phyloP scores from a whole-genome alignment of 2,329 filamentous ascomycete species.

The Aspergillus viridinutans region DNA sequence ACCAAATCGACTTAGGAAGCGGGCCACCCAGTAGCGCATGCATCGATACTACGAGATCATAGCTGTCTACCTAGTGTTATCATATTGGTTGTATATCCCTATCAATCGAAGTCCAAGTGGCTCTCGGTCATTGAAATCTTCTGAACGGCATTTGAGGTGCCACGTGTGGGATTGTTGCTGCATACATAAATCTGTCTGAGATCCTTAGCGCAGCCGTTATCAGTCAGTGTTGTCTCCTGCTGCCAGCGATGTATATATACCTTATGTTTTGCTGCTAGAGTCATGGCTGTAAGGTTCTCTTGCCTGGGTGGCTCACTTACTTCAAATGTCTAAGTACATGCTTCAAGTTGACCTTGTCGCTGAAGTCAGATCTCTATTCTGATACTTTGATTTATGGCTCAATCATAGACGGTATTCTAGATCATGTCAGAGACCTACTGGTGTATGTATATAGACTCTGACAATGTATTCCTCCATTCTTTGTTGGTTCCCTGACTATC shows the following conservation, averaged over 20 bases:
- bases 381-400: not conserved
- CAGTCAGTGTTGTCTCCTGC: not conserved
- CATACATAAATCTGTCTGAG: not conserved
- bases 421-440: not conserved
- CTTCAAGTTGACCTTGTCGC: not conserved
- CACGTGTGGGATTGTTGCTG: not conserved
- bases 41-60: not conserved
- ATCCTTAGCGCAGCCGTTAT: too few species aligned
- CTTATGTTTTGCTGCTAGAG: not conserved
- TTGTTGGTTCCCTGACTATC: not conserved
- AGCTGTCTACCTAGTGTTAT: not conserved
- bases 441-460: not conserved
- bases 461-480: not conserved
- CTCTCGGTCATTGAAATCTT: not conserved
- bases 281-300: not conserved
- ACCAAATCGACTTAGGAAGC: constrained; percentile 28
- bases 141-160: not conserved
- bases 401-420: not conserved
- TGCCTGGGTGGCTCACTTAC: not conserved
- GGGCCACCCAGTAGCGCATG: constrained; percentile 10
- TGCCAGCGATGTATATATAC: not conserved
- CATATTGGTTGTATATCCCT: not conserved
- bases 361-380: not conserved
- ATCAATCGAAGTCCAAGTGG: not conserved
- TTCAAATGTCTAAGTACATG: not conserved